Evolutionary conservation across 768 basidiomycete genomes (phyloP), one percentile per base, ranked within the genome.

Genomic region (Mycena belliarum): DNA sequence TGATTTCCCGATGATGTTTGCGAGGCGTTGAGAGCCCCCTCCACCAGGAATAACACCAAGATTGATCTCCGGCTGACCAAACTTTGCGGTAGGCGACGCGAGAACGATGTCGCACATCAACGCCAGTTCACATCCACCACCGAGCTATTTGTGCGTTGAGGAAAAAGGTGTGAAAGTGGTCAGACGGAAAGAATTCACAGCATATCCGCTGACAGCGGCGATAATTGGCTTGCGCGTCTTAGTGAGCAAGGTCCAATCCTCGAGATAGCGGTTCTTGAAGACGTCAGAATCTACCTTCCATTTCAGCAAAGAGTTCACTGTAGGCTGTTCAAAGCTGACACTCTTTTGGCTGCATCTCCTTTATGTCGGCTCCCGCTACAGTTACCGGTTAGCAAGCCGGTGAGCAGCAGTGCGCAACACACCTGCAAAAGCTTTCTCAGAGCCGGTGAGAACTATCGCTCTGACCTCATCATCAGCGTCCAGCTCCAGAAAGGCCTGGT

Each of bases 321-420:
- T 26, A 7, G 54, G 43, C 57, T 32, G 29, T 6, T 6, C 23
- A 46, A 54, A 23, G 55, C 84, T 68, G 67, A 94, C 93, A 97
- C 57, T 86, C 77, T 75, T 95, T 95, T 75, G 95, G 92, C 73
- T 94, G 95, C 96, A 98, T 98, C 75, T 98, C 95, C 76, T 97
- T 98, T 75, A 99, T 98, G 73, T 99, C 96, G 21, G 96, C 96
- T 3, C 96, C 95, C 66, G 95, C 95, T 94, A 63, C 32, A 33
- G 29, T 14, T 2, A 11, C 4, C 15, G 43, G 7, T 32, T 12
- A 21, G 35, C 49, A 25, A 38, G 57, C 54, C 48, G 23, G 33
- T n/a, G 23, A 21, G 47, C 18, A 40, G 40, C 48, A 21, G 11
- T 16, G 45, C 54, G n/a, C 44, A 16, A 74, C 87, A 58, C 66